phyloP scores from a whole-genome alignment of 2,329 filamentous ascomycete genomes.

The Aaosphaeria arxii region DNA sequence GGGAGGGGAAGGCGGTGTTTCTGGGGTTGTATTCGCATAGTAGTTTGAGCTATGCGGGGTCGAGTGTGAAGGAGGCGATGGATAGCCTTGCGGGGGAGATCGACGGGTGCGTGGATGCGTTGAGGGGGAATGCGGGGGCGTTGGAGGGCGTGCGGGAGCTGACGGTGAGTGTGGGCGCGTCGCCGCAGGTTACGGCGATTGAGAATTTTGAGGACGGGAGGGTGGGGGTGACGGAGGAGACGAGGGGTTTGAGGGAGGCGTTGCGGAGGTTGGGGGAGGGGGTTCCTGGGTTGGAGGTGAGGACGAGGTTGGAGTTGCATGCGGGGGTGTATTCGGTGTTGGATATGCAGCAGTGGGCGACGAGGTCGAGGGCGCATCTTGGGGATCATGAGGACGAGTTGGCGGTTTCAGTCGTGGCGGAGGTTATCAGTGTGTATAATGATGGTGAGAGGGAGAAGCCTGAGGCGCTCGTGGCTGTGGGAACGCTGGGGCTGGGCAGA shows the following conservation, averaged over 20 bases:
- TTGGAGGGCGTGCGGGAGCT: constrained; percentile 34
- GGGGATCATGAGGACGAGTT: constrained; percentile 37
- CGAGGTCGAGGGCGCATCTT: constrained; percentile 54
- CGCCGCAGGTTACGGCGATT: constrained; percentile 64
- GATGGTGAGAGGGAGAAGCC: constrained; percentile 33
- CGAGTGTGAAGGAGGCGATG: constrained; percentile 57
- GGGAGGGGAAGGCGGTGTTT: no score
- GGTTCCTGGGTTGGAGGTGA: no score
- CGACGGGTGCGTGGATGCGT: constrained; percentile 49
- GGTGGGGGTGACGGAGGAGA: no score
- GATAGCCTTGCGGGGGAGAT: constrained; percentile 61
- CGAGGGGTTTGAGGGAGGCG: no score
- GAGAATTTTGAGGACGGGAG: no score
- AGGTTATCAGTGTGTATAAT: constrained; percentile 67
- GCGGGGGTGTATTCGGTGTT: constrained; percentile 74
- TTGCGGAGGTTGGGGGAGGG: no score
- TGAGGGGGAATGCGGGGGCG: constrained; percentile 25
- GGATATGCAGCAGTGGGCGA: constrained; percentile 76
- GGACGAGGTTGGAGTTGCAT: constrained; percentile 60
- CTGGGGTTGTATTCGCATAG: constrained; percentile 61
- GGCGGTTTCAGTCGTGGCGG: constrained; percentile 66
- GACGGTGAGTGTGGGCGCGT: constrained; percentile 70
- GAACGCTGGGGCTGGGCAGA: constrained; percentile 66
- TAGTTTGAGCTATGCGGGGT: constrained; percentile 65
- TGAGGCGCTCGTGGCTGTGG: constrained; percentile 69